Percentiles rank a stretch among this genome's conserved stretches.
These are phyloP conservation scores for Diplogelasinospora grovesii DNA, from an alignment of 495 filamentous ascomycete genomes.

Conservation along the genomic window DNA sequence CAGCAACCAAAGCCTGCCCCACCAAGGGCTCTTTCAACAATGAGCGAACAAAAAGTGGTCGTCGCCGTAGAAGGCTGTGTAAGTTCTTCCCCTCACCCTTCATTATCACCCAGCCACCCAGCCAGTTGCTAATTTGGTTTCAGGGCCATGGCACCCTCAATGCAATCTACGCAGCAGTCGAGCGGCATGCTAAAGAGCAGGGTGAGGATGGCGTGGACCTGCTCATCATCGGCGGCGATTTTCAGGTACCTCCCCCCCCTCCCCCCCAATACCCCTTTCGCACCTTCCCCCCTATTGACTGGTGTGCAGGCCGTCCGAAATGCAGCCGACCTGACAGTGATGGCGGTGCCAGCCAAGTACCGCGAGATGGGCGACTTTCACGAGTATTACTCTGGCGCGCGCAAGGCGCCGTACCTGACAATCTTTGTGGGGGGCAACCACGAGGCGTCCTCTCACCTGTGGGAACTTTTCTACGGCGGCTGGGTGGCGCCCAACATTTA, in stretches of 20 bases:
- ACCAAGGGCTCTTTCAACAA: no score
- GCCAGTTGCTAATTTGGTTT: constrained; percentile 15
- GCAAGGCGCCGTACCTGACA: constrained; percentile 76
- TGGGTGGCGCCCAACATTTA: constrained; percentile 98
- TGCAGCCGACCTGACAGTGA: constrained; percentile 72
- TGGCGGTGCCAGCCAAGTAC: constrained; percentile 81
- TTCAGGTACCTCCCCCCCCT: constrained; percentile 53
- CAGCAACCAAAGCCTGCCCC: no score
- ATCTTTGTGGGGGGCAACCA: constrained; percentile 94
- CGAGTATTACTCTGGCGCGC: constrained; percentile 78
- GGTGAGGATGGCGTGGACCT: constrained; percentile 74
- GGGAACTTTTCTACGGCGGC: constrained; percentile 90
- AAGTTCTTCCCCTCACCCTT: constrained; percentile 24
- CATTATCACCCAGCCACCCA: background rate
- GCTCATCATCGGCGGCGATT: constrained; percentile 86
- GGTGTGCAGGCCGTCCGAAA: constrained; percentile 69
- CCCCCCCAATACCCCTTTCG: background rate
- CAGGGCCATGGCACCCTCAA: constrained; percentile 88
- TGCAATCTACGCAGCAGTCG: constrained; percentile 77
- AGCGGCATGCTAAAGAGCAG: constrained; percentile 52
- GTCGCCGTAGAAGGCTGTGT: constrained; percentile 76
- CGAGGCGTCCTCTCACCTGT: constrained; percentile 79
- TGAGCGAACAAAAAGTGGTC: no score
- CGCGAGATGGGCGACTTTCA: constrained; percentile 82
- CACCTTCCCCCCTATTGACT: constrained; percentile 16